phyloP scores from a whole-genome alignment of 176 grass and related monocot genomes.

The Juncus inflexus region DNA sequence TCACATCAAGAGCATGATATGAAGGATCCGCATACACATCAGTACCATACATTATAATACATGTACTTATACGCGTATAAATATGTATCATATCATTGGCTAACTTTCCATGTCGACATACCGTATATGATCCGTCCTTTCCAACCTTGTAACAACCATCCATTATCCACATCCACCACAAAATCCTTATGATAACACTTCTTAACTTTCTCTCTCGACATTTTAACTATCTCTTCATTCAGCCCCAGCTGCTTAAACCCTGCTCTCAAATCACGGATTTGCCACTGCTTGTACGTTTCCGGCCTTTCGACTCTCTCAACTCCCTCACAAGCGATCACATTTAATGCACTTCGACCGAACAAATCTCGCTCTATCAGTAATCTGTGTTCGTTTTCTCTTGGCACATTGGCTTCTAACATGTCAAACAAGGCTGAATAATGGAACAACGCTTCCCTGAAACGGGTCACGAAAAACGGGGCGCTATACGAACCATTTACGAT shows the following conservation, averaged over 20 bases:
- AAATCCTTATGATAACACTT: conserved; percentile 70
- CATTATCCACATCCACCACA: conserved; percentile 62
- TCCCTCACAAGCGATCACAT: conserved; percentile 72
- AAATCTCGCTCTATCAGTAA: conserved; percentile 67
- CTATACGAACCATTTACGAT: conserved; percentile 67
- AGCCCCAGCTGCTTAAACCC: conserved; percentile 66
- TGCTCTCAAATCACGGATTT: conserved; percentile 64
- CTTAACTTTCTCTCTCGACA: conserved; percentile 41
- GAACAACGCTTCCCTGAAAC: conserved; percentile 75
- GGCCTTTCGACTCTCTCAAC: conserved; percentile 42
- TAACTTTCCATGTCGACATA: conserved; percentile 53
- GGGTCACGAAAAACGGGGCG: conserved; percentile 75
- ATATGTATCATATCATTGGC: not conserved
- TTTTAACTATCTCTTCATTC: conserved; percentile 39
- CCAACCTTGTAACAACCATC: conserved; percentile 83
- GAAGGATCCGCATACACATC: conserved; percentile 34
- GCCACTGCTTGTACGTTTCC: conserved; percentile 70
- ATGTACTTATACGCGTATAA: not conserved
- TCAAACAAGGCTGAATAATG: conserved; percentile 68
- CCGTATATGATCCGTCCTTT: conserved; percentile 71
- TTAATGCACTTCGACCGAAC: conserved; percentile 54
- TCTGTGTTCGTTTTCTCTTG: conserved; percentile 57
- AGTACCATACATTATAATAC: conserved; percentile 5
- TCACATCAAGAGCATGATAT: conserved; percentile 17
- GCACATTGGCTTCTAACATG: conserved; percentile 62